Percentiles rank a stretch among this genome's conserved stretches.
phyloP scores from a whole-genome alignment of 192 early-diverging fungal genomes.

The Helicostylum pulchrum region DNA sequence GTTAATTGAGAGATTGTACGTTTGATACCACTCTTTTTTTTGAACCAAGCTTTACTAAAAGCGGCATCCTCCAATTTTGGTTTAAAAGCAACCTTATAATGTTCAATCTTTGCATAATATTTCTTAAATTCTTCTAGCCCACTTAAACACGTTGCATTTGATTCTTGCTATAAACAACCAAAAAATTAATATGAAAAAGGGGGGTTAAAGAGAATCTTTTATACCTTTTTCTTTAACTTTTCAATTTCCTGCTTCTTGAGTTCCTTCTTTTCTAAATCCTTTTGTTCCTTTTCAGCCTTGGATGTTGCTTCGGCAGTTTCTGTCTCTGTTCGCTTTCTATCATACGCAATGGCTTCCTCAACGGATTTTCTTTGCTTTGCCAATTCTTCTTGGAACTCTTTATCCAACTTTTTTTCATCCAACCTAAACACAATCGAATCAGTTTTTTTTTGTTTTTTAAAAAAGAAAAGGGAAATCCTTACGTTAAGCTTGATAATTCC shows the following conservation, averaged over 20 bases:
- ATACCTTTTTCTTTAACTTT: constrained; percentile 18
- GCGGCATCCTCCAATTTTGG: constrained; percentile 20
- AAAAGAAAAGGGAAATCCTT: neutral
- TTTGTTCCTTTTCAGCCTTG: constrained; percentile 13
- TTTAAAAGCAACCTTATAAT: constrained; percentile 38
- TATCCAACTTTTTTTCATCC: neutral
- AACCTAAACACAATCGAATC: neutral
- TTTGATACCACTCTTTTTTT: constrained; percentile 36
- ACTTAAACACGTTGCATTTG: constrained; percentile 14
- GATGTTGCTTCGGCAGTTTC: constrained; percentile 4
- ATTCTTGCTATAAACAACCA: neutral
- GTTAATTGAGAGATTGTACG: constrained; percentile 44
- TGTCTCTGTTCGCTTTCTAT: constrained; percentile 12
- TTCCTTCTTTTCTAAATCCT: constrained; percentile 11
- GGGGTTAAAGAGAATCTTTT: too few relatives aligned
- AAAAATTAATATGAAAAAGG: too few relatives aligned
- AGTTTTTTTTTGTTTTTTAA: neutral
- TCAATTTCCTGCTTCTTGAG: constrained; percentile 21
- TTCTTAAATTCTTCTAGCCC: constrained; percentile 34
- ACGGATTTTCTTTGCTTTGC: constrained; percentile 1
- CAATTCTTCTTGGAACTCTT: constrained; percentile 6
- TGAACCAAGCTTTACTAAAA: constrained; percentile 27
- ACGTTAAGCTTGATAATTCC: neutral
- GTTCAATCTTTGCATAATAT: constrained; percentile 22
- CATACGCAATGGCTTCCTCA: constrained; percentile 13